These are phyloP conservation scores for Mucor saturninus DNA, from an alignment of 371 early-diverging fungal species.

Conservation along the genomic window DNA sequence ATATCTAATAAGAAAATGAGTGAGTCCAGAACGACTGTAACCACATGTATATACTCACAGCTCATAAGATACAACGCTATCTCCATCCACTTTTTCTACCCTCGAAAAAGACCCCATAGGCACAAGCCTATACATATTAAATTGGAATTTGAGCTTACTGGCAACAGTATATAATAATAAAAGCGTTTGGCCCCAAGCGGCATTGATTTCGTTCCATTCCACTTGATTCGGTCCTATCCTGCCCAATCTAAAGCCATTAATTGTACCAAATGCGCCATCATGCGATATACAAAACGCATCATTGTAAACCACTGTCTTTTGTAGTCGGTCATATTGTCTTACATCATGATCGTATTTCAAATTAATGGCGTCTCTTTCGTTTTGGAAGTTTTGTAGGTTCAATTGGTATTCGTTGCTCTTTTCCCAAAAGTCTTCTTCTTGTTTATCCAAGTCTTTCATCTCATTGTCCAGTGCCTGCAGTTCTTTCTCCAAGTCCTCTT, in stretches of 20 bases:
- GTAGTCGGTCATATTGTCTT: constrained; percentile 79
- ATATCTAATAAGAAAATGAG: constrained; percentile 55
- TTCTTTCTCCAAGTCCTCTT: constrained; percentile 59
- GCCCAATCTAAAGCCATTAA: constrained; percentile 93
- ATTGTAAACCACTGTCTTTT: constrained; percentile 92
- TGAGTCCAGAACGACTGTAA: not conserved
- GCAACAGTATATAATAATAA: constrained; percentile 88
- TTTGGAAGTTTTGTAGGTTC: constrained; percentile 66
- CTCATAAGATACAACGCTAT: constrained; percentile 74
- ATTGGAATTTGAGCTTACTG: constrained; percentile 80
- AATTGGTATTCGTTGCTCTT: constrained; percentile 75
- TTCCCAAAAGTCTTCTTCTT: constrained; percentile 75
- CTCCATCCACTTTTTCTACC: constrained; percentile 84
- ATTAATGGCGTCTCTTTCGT: constrained; percentile 82
- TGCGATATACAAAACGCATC: constrained; percentile 90
- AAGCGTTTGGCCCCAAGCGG: constrained; percentile 93
- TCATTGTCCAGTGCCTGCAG: constrained; percentile 66
- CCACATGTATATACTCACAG: constrained; percentile 56
- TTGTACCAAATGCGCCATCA: constrained; percentile 88
- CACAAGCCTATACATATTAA: constrained; percentile 81
- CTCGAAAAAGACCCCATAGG: constrained; percentile 94
- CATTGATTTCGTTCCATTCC: constrained; percentile 96
- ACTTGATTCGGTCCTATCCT: constrained; percentile 78
- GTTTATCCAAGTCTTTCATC: constrained; percentile 63
- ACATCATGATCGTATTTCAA: constrained; percentile 79